Evolutionary conservation across 495 filamentous ascomycete genomes (phyloP).

Genomic region (Trichoderma gamsii): DNA sequence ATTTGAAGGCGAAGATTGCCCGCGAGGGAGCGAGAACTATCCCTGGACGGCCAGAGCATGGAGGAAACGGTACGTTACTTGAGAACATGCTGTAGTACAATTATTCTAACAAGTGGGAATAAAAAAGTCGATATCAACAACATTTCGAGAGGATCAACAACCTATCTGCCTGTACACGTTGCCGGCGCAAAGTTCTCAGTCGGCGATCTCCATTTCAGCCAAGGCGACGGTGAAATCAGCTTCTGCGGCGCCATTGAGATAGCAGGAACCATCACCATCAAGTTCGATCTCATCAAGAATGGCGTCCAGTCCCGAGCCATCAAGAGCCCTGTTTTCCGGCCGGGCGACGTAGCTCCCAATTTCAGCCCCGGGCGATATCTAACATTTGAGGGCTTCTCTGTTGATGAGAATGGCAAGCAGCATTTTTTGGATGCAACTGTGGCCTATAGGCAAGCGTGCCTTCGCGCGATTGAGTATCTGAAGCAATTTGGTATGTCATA

Average conservation of each 20-base stretch:
- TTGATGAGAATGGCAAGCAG: constrained; percentile 87
- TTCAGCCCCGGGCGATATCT: constrained; percentile 81
- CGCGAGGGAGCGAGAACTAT: constrained; percentile 86
- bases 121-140: constrained; percentile 80
- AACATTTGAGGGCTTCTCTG: constrained; percentile 92
- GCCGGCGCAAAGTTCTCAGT: constrained; percentile 87
- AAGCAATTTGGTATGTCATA: constrained; percentile 37
- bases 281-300: constrained; percentile 81
- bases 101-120: constrained; percentile 19
- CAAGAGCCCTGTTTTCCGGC: constrained; percentile 83
- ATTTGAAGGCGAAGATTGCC: constrained; percentile 66
- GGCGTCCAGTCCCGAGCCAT: constrained; percentile 71
- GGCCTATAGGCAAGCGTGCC: constrained; percentile 80
- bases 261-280: constrained; percentile 88
- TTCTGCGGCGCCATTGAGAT: constrained; percentile 98
- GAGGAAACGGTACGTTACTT: constrained; percentile 35
- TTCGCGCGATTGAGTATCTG: constrained; percentile 27
- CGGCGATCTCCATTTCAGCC: constrained; percentile 84
- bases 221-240: constrained; percentile 90
- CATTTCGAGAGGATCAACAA: constrained; percentile 74
- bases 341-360: constrained; percentile 86
- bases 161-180: constrained; percentile 81
- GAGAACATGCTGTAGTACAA: background rate
- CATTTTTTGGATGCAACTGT: constrained; percentile 91
- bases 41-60: constrained; percentile 66